Percentiles rank a stretch among this genome's conserved stretches.
These are phyloP conservation scores for Secale cereale DNA, from an alignment of 176 grass and related monocot genomes.

Conservation along the genomic window DNA sequence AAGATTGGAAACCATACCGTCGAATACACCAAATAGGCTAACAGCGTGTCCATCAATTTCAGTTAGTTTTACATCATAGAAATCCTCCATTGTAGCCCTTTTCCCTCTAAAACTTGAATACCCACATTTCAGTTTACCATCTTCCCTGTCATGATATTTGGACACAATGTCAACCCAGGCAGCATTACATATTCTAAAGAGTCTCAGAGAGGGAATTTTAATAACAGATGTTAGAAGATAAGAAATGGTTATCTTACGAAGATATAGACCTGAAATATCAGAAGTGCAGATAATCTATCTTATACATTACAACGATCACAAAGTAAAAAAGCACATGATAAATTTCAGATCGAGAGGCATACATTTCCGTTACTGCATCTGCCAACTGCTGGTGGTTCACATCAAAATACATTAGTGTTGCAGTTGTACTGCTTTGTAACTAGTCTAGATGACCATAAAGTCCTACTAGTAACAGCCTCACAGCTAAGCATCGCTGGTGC, in stretches of 20 bases:
- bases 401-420: background rate
- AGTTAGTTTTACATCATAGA: constrained; percentile 78
- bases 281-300: background rate
- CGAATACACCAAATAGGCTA: constrained; percentile 88
- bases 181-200: constrained; percentile 8
- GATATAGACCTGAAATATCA: constrained; percentile 6
- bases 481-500: background rate
- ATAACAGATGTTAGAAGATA: background rate
- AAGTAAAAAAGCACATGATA: constrained; percentile 11
- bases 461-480: background rate
- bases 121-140: constrained; percentile 78
- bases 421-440: background rate
- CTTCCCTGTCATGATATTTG: constrained; percentile 61
- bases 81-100: constrained; percentile 90
- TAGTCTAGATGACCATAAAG: background rate
- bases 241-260: background rate
- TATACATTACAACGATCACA: background rate
- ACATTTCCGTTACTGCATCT: background rate
- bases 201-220: background rate
- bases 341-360: background rate
- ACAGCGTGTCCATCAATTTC: constrained; percentile 70
- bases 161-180: constrained; percentile 34
- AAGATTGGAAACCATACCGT: constrained; percentile 58
- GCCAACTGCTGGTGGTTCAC: background rate
- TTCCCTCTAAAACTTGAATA: constrained; percentile 90